Percentiles rank a stretch among this genome's conserved stretches.
Evolutionary conservation across 2,329 filamentous ascomycete genomes (phyloP).

Genomic region (Fonsecaea pedrosoi): DNA sequence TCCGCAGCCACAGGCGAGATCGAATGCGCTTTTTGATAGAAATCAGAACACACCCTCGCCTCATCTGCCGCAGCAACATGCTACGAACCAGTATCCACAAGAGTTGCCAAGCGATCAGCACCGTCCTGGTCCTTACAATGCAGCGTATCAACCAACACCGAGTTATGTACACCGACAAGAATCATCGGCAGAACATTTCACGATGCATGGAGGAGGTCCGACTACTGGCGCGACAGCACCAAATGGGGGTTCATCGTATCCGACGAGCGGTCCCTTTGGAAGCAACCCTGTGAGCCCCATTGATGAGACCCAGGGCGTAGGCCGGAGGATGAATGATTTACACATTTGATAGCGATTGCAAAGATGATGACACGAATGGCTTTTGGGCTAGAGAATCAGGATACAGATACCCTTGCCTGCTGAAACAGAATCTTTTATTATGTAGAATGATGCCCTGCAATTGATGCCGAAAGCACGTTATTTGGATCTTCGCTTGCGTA

Average conservation of each 20-base stretch:
- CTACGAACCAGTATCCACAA: constrained; percentile 20
- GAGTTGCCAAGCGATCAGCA: constrained; percentile 22
- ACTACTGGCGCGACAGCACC: not conserved
- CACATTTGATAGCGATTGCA: constrained; percentile 21
- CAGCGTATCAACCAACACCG: constrained; percentile 35
- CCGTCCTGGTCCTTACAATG: constrained; percentile 31
- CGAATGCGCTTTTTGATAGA: constrained; percentile 31
- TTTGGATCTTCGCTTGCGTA: not conserved
- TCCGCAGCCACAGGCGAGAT: constrained; percentile 16
- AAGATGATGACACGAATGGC: constrained; percentile 5
- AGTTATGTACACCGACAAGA: constrained; percentile 37
- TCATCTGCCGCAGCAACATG: constrained; percentile 22
- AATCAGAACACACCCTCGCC: constrained; percentile 29
- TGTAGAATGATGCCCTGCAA: constrained; percentile 6
- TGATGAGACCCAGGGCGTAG: constrained; percentile 27
- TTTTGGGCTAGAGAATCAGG: constrained; percentile 12
- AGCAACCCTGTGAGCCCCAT: constrained; percentile 26
- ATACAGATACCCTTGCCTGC: constrained; percentile 22
- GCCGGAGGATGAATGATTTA: constrained; percentile 34
- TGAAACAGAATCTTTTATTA: constrained; percentile 1
- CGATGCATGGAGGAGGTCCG: constrained; percentile 34
- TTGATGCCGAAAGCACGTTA: not conserved
- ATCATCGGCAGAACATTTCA: constrained; percentile 32
- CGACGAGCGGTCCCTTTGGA: constrained; percentile 14
- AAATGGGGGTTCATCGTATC: constrained; percentile 9